Percentiles rank a stretch among this genome's conserved stretches.
Evolutionary conservation across 805 yeast genomes (phyloP).

Genomic region (Candida khao-thaluensis): DNA sequence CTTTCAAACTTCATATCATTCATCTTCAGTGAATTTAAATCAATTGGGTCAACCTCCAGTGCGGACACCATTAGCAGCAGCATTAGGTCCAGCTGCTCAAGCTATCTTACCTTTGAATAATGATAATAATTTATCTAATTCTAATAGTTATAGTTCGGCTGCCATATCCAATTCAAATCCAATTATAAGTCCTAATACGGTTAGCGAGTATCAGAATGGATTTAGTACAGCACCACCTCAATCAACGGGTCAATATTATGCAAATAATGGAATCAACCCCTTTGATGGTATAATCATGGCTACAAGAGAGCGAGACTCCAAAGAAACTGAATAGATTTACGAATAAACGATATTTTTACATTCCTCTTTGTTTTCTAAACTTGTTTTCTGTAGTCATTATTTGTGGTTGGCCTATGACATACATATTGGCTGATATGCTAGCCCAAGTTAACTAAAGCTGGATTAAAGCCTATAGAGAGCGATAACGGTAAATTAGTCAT

Average conservation of each 20-base stretch:
- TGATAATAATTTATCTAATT: slow-evolving; percentile 4
- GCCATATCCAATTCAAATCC: slow-evolving; percentile 12
- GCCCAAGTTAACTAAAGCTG: too few relatives aligned
- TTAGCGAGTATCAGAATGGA: slow-evolving; percentile 1
- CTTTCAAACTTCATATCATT: slow-evolving; percentile 2
- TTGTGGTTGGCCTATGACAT: too few relatives aligned
- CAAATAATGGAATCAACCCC: slow-evolving; percentile 37
- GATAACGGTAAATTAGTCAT: too few relatives aligned
- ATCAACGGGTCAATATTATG: slow-evolving; percentile 32
- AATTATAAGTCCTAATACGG: slow-evolving; percentile 18
- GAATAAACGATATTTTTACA: neutral
- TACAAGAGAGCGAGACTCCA: slow-evolving; percentile 1
- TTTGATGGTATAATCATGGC: slow-evolving; percentile 39
- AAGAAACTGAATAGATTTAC: neutral
- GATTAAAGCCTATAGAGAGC: too few relatives aligned
- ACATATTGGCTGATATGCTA: too few relatives aligned
- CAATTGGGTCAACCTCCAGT: slow-evolving; percentile 19
- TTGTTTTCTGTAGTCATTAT: too few relatives aligned
- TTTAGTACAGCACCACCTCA: slow-evolving; percentile 29
- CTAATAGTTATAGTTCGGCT: slow-evolving; percentile 3
- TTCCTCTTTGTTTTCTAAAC: too few relatives aligned
- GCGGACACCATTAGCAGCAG: slow-evolving; percentile 27
- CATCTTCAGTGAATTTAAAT: slow-evolving; percentile 12
- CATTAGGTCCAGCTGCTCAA: slow-evolving; percentile 28
- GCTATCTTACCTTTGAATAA: slow-evolving; percentile 20